Evolutionary conservation across 2,329 filamentous ascomycete genomes (phyloP).

Genomic region (Sphaerulina vaccinii): DNA sequence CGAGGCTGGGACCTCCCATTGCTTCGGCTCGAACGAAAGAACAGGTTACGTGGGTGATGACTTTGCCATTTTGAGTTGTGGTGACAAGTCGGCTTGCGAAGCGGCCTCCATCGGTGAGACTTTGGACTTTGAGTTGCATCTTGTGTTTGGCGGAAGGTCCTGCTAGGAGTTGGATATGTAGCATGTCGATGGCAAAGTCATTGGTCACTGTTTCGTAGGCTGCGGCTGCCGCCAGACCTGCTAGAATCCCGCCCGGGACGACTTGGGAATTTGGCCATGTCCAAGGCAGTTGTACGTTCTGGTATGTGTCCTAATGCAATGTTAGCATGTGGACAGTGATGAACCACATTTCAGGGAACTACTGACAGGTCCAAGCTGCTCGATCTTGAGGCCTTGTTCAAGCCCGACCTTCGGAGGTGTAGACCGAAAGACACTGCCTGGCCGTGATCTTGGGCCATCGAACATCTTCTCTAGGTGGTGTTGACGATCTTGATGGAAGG

Average conservation of each 20-base stretch:
- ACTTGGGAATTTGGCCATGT: constrained; percentile 15
- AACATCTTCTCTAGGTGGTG: no score
- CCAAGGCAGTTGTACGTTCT: constrained; percentile 12
- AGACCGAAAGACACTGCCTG: neutral
- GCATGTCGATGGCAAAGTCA: constrained; percentile 19
- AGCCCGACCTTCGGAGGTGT: constrained; percentile 5
- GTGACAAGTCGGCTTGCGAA: constrained; percentile 16
- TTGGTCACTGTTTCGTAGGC: constrained; percentile 15
- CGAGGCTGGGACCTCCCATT: constrained; percentile 18
- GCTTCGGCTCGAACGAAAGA: constrained; percentile 17
- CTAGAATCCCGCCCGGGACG: constrained; percentile 13
- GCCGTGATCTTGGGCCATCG: neutral
- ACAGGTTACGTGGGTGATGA: constrained; percentile 19
- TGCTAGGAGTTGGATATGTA: constrained; percentile 8
- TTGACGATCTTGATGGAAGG: no score
- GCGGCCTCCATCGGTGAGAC: constrained; percentile 17
- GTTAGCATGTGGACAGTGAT: neutral
- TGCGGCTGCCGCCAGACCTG: constrained; percentile 14
- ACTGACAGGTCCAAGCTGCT: constrained; percentile 6
- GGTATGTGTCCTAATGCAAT: constrained; percentile 12
- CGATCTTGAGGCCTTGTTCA: constrained; percentile 7
- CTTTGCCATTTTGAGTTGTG: constrained; percentile 10
- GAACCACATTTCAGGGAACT: neutral
- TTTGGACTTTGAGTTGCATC: constrained; percentile 13
- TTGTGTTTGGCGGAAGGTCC: constrained; percentile 1